Base-by-base conservation (phyloP, 1,139 yeast genomes). In the Geotrichum bryndzae region DNA sequence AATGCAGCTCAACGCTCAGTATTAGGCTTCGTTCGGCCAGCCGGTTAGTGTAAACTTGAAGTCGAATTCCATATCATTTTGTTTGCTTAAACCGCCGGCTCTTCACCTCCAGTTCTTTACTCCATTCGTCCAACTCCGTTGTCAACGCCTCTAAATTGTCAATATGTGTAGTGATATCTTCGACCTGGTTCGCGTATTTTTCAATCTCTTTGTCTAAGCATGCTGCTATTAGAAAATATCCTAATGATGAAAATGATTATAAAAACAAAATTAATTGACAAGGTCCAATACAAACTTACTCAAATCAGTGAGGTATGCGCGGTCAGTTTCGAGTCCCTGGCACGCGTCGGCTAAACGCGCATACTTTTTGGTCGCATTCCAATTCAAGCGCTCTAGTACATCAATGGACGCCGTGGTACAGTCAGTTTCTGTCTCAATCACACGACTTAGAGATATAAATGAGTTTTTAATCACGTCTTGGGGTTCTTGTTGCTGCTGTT, bases 51-150 rank as follows among this genome's bases (percentile, higher is more conserved):
- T 4, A 4, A 3, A 3, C 6, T 6, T 27, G 6, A 27, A 27
- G 31, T 6, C 6, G 6, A 27, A 27, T 27, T 27, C 31, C 56
- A 50, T 35, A 54, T 33, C 50, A 23, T 38, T 25, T 23, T 11
- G 56, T 58, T 25, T 45, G 29, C 27, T 56, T 61, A 48, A 64
- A 67, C 51, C 76, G 64, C 23, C 76, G 68, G 18, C 72, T 62
- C 64, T 80, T 80, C 3, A 75, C 77, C 56, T 80, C 83, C 55
- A 84, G 68, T 63, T 84, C 87, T 31, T 75, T 72, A 1, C 88
- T 79, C 85, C 88, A 87, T 60, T 76, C 78, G 63, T 85, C 88
- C 58, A 88, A 71, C 66, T 88, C 91, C 6, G 72, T 69, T 0
- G 82, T 79, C 3, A 87, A 68, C 0, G 68, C 69, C 58, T 81